Conservation (phyloP, 2,329 filamentous ascomycete species). For the Colletotrichum sansevieriae region DNA sequence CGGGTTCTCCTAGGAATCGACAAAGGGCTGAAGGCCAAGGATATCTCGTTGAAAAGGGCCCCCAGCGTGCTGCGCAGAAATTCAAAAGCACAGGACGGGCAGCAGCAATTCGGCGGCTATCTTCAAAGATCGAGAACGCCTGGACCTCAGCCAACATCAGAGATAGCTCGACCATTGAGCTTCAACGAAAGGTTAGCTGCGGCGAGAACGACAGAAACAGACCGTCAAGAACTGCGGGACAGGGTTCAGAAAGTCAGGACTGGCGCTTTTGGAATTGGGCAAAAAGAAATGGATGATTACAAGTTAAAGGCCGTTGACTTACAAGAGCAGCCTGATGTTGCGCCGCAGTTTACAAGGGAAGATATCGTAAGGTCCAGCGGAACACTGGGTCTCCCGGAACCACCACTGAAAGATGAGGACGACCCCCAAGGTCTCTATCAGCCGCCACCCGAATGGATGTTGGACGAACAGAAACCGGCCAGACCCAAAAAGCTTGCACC, state of each 20-base stretch:
- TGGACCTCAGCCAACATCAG: conserved; percentile 45
- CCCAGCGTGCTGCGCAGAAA: conserved; percentile 60
- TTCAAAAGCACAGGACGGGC: conserved; percentile 46
- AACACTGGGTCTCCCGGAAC: conserved; percentile 15
- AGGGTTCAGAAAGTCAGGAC: conserved; percentile 67
- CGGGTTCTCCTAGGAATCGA: conserved; percentile 88
- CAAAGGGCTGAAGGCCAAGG: conserved; percentile 83
- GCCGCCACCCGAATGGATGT: conserved; percentile 36
- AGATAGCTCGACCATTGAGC: conserved; percentile 60
- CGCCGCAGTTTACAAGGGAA: conserved; percentile 71
- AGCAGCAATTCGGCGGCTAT: conserved; percentile 53
- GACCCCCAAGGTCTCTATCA: conserved; percentile 36
- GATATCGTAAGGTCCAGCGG: conserved; percentile 59
- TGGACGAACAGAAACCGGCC: conserved; percentile 26
- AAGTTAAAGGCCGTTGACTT: conserved; percentile 70
- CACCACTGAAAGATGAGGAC: conserved; percentile 8
- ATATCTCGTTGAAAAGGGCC: conserved; percentile 86
- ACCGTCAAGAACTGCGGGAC: conserved; percentile 63
- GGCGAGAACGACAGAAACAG: conserved; percentile 69
- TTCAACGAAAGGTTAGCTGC: conserved; percentile 91
- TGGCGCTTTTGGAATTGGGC: conserved; percentile 68
- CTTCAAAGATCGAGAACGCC: conserved; percentile 60
- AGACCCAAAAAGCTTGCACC: conserved; percentile 46
- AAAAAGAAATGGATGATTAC: conserved; percentile 70
- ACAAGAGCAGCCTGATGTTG: conserved; percentile 58